phyloP scores from a whole-genome alignment of 179 eudicot genomes.

The Vitellaria paradoxa region DNA sequence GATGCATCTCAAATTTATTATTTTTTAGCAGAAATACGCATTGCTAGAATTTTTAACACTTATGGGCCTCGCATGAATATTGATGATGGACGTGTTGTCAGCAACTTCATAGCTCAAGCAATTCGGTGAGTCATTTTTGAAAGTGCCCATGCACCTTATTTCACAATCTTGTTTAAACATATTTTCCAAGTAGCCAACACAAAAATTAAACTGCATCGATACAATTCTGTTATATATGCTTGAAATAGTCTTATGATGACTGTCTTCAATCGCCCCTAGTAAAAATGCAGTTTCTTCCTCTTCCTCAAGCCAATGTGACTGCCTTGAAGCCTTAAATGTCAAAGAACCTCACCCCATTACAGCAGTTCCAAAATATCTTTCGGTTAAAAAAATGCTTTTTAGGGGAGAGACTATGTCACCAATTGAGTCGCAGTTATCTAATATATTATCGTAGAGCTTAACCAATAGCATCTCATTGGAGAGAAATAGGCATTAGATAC shows the following conservation, averaged over 20 bases:
- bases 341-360: too few relatives aligned
- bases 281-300: too few relatives aligned
- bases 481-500: too few relatives aligned
- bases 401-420: too few relatives aligned
- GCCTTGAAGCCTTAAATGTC: too few relatives aligned
- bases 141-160: not conserved
- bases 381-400: too few relatives aligned
- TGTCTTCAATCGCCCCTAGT: not conserved
- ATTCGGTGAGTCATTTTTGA: slow-evolving; percentile 47
- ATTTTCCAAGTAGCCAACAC: not conserved
- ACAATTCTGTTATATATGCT: not conserved
- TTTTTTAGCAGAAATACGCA: slow-evolving; percentile 74
- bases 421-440: too few relatives aligned
- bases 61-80: slow-evolving; percentile 99
- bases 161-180: not conserved
- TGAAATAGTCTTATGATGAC: not conserved
- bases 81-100: slow-evolving; percentile 98
- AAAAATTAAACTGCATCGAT: not conserved
- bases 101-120: slow-evolving; percentile 98
- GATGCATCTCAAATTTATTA: slow-evolving; percentile 7
- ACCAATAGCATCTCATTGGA: too few relatives aligned
- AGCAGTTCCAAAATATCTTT: too few relatives aligned
- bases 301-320: too few relatives aligned
- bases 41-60: slow-evolving; percentile 96
- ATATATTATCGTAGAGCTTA: too few relatives aligned